These are phyloP conservation scores for Boletus coccyginus DNA, from an alignment of 768 basidiomycete species.

Conservation along the genomic window DNA sequence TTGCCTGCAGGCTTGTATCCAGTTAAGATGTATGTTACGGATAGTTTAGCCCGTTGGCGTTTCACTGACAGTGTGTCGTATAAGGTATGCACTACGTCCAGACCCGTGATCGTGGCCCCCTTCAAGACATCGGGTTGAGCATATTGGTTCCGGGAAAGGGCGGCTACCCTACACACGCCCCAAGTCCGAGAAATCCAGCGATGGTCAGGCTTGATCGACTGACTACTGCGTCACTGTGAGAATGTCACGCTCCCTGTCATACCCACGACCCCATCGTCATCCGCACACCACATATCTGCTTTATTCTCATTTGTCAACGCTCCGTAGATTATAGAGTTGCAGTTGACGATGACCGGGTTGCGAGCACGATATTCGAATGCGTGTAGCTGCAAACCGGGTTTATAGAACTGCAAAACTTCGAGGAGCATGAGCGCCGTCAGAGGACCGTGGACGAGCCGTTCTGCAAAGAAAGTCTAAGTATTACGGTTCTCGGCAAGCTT, in stretches of 20 bases:
- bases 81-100: slow-evolving; percentile 27
- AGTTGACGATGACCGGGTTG: slow-evolving; percentile 59
- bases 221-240: slow-evolving; percentile 4
- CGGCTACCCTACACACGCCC: no score
- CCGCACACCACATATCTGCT: slow-evolving; percentile 56
- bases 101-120: not conserved
- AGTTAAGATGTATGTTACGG: slow-evolving; percentile 74
- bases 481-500: not conserved
- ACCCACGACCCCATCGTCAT: slow-evolving; percentile 56
- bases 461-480: slow-evolving; percentile 34
- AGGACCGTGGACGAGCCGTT: slow-evolving; percentile 84
- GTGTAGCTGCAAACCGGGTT: slow-evolving; percentile 45
- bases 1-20: slow-evolving; percentile 77
- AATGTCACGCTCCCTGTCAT: slow-evolving; percentile 59
- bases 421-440: slow-evolving; percentile 77
- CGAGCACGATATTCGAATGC: slow-evolving; percentile 69
- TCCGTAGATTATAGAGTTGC: slow-evolving; percentile 46
- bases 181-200: not conserved
- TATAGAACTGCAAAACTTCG: slow-evolving; percentile 52
- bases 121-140: not conserved
- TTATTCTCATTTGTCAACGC: slow-evolving; percentile 36
- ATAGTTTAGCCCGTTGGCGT: not conserved
- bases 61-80: slow-evolving; percentile 8
- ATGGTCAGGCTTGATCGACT: no score
- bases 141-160: not conserved